phyloP scores from a whole-genome alignment of 306 rosid species.

The Gillenia trifoliata region DNA sequence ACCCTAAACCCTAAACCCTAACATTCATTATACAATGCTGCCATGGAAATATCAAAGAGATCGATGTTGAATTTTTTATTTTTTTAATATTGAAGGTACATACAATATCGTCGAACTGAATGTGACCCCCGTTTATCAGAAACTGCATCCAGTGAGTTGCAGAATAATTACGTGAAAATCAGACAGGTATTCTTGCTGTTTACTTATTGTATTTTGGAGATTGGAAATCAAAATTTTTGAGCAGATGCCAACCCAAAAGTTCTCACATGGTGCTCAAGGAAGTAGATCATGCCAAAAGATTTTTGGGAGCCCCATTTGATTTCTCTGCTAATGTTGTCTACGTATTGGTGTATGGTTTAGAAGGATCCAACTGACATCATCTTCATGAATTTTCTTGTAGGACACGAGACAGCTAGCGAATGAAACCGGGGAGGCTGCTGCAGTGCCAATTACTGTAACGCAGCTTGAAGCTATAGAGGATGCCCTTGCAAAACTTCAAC shows the following conservation, averaged over 20 bases:
- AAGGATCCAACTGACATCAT: neutral
- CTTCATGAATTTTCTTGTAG: slow-evolving; percentile 31
- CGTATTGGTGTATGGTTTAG: neutral
- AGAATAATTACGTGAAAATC: slow-evolving; percentile 78
- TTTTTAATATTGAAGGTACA: slow-evolving; percentile 53
- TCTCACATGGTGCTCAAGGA: slow-evolving; percentile 4
- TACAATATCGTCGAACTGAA: slow-evolving; percentile 74
- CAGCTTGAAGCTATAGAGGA: slow-evolving; percentile 97
- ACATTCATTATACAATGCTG: slow-evolving; percentile 7
- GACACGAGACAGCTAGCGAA: slow-evolving; percentile 97
- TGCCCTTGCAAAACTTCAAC: slow-evolving; percentile 91
- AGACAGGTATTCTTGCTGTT: slow-evolving; percentile 71
- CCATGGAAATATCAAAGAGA: slow-evolving; percentile 13
- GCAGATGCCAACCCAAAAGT: neutral
- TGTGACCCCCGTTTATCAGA: slow-evolving; percentile 85
- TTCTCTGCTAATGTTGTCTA: neutral
- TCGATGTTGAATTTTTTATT: slow-evolving; percentile 24
- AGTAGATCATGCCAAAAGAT: neutral
- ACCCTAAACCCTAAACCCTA: too few species aligned
- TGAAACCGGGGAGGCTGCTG: slow-evolving; percentile 89
- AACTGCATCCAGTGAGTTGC: slow-evolving; percentile 64
- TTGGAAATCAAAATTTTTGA: too few species aligned
- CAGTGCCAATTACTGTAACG: slow-evolving; percentile 90
- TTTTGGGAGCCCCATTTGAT: slow-evolving; percentile 1
- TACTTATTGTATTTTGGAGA: neutral